Evolutionary conservation across 148 eudicot genomes (phyloP).

Genomic region (Diospyros kaki): DNA sequence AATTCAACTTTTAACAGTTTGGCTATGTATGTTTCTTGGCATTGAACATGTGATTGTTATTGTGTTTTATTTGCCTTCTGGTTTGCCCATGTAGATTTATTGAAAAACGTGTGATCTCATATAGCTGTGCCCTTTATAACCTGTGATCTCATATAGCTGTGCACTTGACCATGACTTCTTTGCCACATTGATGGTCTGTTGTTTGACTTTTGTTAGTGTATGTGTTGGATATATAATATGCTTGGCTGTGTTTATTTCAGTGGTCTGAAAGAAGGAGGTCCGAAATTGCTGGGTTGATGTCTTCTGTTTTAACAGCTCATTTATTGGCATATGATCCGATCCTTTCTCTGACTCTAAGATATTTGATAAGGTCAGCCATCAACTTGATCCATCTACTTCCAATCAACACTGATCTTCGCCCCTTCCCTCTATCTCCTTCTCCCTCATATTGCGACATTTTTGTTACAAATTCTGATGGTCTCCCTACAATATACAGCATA

Average conservation of each 20-base stretch:
- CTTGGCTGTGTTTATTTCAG: constrained; percentile 40
- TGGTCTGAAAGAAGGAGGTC: constrained; percentile 84
- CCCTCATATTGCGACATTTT: background rate
- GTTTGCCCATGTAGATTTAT: background rate
- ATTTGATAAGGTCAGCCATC: constrained; percentile 67
- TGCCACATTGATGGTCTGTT: background rate
- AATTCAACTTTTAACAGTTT: no score
- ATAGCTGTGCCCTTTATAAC: background rate
- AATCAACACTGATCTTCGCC: background rate
- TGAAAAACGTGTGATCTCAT: background rate
- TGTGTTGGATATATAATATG: constrained; percentile 4
- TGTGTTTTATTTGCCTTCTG: no score
- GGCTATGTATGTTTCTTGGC: no score
- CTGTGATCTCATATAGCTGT: background rate
- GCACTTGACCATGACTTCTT: background rate
- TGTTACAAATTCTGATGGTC: constrained; percentile 1
- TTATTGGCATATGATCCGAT: constrained; percentile 85
- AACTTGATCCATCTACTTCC: constrained; percentile 7
- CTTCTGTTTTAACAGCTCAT: constrained; percentile 82
- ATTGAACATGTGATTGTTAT: no score
- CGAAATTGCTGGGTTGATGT: constrained; percentile 84
- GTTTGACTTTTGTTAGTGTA: background rate
- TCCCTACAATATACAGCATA: constrained; percentile 43
- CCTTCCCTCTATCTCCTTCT: background rate
- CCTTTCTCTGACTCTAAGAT: constrained; percentile 80